Evolutionary conservation across 1,284 basidiomycete genomes (phyloP), one percentile per base, ranked within the genome.

Genomic region (Leucoagaricus sp.): DNA sequence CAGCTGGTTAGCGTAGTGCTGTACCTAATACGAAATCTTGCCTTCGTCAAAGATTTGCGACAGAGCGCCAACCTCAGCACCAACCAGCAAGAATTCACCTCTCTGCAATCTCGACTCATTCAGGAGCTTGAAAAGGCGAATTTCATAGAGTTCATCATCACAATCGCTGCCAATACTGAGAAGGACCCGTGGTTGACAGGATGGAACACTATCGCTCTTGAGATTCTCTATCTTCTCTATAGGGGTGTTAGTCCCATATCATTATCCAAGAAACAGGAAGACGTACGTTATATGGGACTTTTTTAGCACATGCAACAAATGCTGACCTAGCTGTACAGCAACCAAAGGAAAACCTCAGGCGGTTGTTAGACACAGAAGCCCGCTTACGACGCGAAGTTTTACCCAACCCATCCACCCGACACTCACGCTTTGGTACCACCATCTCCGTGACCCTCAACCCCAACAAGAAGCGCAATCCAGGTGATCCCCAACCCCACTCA

Each of bases 401-500:
- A 0, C 81, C 86, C 34, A 81, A 81, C 49, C 79, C 85, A 1
- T 80, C 85, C n/a, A 90, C 93, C 15, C 83, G 95, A 26, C 95
- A 98, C 72, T 93, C 93, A 23, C 85, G 95, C 36, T 98, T 98
- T 70, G 95, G 95, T 0, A 97, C 95, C 0, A 96, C 94, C 2
- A 87, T 97, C 60, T 75, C 88, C 12, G 87, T 97, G 49, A 83
- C 80, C 60, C 75, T 87, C 64, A 85, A 90, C 58, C 69, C 84
- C 21, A 79, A 77, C 65, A 82, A 82, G 69, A 75, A 74, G 44
- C 63, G 66, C 23, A 26, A 53, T 58, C 4, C 64, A 59, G 67
- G 66, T 29, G 68, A 63, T 28, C 66, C 71, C 58, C 70, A 65
- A 48, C 68, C 70, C 41, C 57, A 71, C 28, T 69, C 69, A 50